Evolutionary conservation across 2,329 filamentous ascomycete genomes (phyloP).

Genomic region (Cladosporium sp.): DNA sequence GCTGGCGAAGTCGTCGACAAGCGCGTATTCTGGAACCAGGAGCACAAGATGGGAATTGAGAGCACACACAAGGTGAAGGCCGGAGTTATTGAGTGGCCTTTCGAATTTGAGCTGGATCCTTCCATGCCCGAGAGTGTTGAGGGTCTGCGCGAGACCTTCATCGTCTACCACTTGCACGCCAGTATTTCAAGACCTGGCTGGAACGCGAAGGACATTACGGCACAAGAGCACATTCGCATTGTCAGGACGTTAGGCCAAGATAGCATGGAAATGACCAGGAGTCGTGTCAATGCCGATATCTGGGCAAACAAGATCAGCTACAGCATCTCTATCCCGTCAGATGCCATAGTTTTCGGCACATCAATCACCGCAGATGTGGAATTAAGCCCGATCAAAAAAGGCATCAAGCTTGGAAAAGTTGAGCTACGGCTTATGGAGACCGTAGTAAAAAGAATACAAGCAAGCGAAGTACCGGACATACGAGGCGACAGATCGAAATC

Average conservation of each 20-base stretch:
- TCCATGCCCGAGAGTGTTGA: slow-evolving; percentile 78
- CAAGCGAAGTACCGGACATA: slow-evolving; percentile 28
- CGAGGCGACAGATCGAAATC: slow-evolving; percentile 29
- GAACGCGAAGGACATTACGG: slow-evolving; percentile 79
- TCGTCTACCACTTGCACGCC: slow-evolving; percentile 88
- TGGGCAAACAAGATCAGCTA: slow-evolving; percentile 99
- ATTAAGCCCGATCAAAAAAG: slow-evolving; percentile 84
- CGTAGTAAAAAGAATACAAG: slow-evolving; percentile 47
- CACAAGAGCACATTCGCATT: slow-evolving; percentile 60
- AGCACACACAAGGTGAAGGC: slow-evolving; percentile 48
- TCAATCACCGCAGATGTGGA: slow-evolving; percentile 77
- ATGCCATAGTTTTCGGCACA: slow-evolving; percentile 92
- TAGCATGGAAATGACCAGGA: slow-evolving; percentile 62
- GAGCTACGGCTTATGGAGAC: slow-evolving; percentile 76
- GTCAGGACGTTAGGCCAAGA: slow-evolving; percentile 52
- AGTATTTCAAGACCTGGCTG: slow-evolving; percentile 76
- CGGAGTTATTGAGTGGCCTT: slow-evolving; percentile 47
- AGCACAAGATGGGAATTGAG: slow-evolving; percentile 42
- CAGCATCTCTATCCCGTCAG: slow-evolving; percentile 86
- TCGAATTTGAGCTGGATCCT: slow-evolving; percentile 44
- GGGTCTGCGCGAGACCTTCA: slow-evolving; percentile 77
- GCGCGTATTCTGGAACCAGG: slow-evolving; percentile 43
- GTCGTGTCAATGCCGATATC: slow-evolving; percentile 72
- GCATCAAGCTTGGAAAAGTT: slow-evolving; percentile 78
- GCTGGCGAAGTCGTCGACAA: slow-evolving; percentile 43